Base-by-base conservation (phyloP, 1,284 basidiomycete genomes). In the Ceratobasidium sp. region DNA sequence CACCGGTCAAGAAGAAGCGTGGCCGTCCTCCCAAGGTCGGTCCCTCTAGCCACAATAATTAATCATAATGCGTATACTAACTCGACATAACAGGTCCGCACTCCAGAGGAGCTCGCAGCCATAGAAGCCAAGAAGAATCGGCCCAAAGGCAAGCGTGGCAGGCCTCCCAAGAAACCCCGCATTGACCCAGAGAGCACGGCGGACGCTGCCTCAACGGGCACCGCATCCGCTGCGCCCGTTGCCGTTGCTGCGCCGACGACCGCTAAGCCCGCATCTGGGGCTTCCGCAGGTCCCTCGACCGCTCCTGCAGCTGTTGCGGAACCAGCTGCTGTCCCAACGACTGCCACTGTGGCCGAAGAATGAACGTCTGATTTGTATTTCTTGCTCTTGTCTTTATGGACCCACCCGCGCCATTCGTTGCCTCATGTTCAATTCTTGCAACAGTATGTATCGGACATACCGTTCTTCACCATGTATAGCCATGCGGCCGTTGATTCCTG, bases 1-100 rank as follows among this genome's bases (percentile, higher is more conserved):
- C 84, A 79, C 4, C 80, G 76, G 18, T 59, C 43, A 76, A 76
- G 70, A 66, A 73, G 32, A 75, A 71, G 58, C 73, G 75, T 16
- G 75, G 75, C 32, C 73, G 75, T 18, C 75, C 75, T 28, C 75
- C 71, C 28, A 75, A 74, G 63, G 75, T 76, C 8, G 35, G 72
- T 41, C 18, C 28, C 44, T 59, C 14, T 35, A 13, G 32, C 35
- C 35, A n/a, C n/a, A n/a, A n/a, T 18, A 66, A 23, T 26, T 54
- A 13, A 14, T 13, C 63, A 30, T 57, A 16, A 26, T 28, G 46
- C 32, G n/a, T n/a, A n/a, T n/a, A n/a, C n/a, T n/a, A n/a, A n/a
- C n/a, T n/a, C 55, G n/a, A 38, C 30, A 54, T 54, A 50, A 41
- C 43, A 76, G 75, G 64, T 72, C 59, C 70, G 73, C 61, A 74